Conservation (phyloP, 164 flowering plant species). For the Malania oleifera region DNA sequence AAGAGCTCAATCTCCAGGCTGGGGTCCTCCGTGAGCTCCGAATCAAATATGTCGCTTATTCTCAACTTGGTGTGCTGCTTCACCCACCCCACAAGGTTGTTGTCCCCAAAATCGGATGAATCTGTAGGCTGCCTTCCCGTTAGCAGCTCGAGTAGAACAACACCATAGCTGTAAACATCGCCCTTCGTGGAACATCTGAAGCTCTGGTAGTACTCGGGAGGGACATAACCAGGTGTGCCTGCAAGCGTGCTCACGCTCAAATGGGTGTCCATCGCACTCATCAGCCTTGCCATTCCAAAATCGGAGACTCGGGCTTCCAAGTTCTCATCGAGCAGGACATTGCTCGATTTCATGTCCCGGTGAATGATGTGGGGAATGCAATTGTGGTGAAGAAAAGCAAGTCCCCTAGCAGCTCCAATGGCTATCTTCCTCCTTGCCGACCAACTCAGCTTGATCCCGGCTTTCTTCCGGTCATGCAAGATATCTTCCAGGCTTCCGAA, state of each 20-base stretch:
- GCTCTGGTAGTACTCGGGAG: conserved; percentile 97
- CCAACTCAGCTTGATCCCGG: conserved; percentile 79
- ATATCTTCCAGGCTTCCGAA: conserved; percentile 91
- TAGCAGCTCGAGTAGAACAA: conserved; percentile 84
- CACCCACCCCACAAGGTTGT: conserved; percentile 96
- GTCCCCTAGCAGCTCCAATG: conserved; percentile 80
- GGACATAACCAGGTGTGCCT: conserved; percentile 97
- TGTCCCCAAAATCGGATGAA: conserved; percentile 89
- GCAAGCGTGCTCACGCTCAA: conserved; percentile 93
- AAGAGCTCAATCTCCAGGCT: conserved; percentile 73
- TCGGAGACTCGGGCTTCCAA: conserved; percentile 92
- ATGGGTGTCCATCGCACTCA: conserved; percentile 97
- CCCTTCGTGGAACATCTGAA: conserved; percentile 89
- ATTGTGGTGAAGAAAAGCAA: conserved; percentile 91
- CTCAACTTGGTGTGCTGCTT: conserved; percentile 71
- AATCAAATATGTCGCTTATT: conserved; percentile 82
- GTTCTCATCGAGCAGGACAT: conserved; percentile 81
- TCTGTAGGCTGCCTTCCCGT: conserved; percentile 93
- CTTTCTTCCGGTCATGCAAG: conserved; percentile 61
- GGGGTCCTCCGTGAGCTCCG: conserved; percentile 66
- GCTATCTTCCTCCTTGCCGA: conserved; percentile 76
- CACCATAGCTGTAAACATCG: conserved; percentile 97
- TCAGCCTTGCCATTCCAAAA: conserved; percentile 95
- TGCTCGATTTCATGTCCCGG: conserved; percentile 97
- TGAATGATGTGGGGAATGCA: conserved; percentile 93